Percentiles rank a stretch among this genome's conserved stretches.
phyloP scores from a whole-genome alignment of 805 yeast genomes.

The Metschnikowia bowlesiae region DNA sequence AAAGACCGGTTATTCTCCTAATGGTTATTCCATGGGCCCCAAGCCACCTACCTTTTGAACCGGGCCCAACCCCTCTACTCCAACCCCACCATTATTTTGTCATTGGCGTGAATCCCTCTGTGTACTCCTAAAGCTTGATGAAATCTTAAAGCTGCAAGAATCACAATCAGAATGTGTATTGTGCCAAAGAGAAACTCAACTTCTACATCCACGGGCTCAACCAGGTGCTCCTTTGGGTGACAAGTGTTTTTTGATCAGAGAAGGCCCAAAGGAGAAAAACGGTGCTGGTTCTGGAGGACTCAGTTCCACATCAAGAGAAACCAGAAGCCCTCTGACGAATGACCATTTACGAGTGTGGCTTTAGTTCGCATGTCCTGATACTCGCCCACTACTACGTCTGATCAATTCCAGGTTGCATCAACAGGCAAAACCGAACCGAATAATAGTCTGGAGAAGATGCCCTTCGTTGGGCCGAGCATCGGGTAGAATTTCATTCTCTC shows the following conservation, averaged over 20 bases:
- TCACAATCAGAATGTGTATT: constrained; percentile 39
- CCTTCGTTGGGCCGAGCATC: background rate
- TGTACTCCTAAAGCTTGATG: too few species aligned
- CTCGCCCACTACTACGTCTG: background rate
- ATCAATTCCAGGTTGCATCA: background rate
- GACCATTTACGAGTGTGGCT: constrained; percentile 27
- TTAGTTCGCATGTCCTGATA: background rate
- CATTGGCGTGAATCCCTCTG: too few species aligned
- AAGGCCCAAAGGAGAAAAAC: constrained; percentile 30
- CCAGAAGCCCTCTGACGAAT: constrained; percentile 40
- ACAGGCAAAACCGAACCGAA: background rate
- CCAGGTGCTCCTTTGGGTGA: constrained; percentile 29
- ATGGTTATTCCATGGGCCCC: too few species aligned
- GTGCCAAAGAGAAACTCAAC: constrained; percentile 16
- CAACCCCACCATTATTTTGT: too few species aligned
- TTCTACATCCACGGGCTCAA: constrained; percentile 14
- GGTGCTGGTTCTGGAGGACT: constrained; percentile 53
- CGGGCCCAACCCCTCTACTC: too few species aligned
- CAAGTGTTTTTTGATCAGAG: constrained; percentile 41
- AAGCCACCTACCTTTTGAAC: too few species aligned
- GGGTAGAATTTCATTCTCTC: too few species aligned
- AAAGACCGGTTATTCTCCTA: too few species aligned
- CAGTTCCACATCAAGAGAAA: constrained; percentile 66
- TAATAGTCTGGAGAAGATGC: background rate
- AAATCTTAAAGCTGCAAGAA: too few species aligned